A percentile compares a stretch with the other conserved stretches of the same genome.
phyloP scores from a whole-genome alignment of 2,329 filamentous ascomycete genomes.

The Diaporthe sp. region DNA sequence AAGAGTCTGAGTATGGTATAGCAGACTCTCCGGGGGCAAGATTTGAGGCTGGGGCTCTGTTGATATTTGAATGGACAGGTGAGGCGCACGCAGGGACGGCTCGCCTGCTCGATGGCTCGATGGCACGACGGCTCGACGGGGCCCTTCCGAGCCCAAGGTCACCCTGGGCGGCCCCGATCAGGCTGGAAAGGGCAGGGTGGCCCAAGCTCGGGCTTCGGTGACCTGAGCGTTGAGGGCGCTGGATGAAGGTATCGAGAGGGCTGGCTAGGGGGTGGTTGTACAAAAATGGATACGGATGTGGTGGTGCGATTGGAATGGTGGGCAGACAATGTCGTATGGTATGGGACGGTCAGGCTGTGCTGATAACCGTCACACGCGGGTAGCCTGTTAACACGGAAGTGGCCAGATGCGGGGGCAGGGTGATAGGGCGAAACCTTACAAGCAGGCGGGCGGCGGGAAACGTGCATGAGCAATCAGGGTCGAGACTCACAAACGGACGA shows the following conservation, averaged over 20 bases:
- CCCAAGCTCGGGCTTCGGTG: conserved; percentile 35
- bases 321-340: conserved; percentile 40
- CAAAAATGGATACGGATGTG: conserved; percentile 30
- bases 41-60: conserved; percentile 4
- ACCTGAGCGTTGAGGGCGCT: neutral
- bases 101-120: neutral
- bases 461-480: conserved; percentile 21
- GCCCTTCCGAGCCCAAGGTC: neutral
- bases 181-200: conserved; percentile 19
- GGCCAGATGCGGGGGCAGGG: no score
- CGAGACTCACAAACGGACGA: conserved; percentile 32
- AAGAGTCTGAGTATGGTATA: conserved; percentile 34
- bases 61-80: conserved; percentile 24
- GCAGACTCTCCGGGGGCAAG: conserved; percentile 41
- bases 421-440: conserved; percentile 8
- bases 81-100: conserved; percentile 8
- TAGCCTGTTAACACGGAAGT: neutral
- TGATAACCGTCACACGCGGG: conserved; percentile 56
- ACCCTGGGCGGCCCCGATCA: conserved; percentile 23
- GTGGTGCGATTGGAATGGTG: conserved; percentile 39
- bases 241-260: conserved; percentile 19
- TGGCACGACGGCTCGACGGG: conserved; percentile 13
- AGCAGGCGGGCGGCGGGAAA: neutral
- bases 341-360: conserved; percentile 50
- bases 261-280: conserved; percentile 26